phyloP scores from a whole-genome alignment of 495 filamentous ascomycete genomes.

The Penicillium silybi region DNA sequence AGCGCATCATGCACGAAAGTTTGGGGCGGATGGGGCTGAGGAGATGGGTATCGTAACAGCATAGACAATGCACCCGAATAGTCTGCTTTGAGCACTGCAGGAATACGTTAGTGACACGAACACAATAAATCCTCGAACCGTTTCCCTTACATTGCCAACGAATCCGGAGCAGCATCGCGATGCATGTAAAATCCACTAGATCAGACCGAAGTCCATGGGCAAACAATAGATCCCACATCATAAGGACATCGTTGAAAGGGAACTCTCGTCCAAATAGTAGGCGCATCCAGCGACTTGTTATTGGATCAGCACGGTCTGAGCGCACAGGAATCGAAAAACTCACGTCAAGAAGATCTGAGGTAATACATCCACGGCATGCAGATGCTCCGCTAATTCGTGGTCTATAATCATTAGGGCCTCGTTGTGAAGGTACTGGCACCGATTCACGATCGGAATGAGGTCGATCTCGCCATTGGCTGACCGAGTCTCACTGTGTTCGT shows the following conservation, averaged over 20 bases:
- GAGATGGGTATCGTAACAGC: conserved; percentile 73
- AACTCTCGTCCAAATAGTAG: conserved; percentile 94
- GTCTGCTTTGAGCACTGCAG: conserved; percentile 73
- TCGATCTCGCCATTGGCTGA: conserved; percentile 39
- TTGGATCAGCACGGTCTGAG: conserved; percentile 3
- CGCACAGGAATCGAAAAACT: conserved; percentile 1
- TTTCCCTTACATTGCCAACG: conserved; percentile 75
- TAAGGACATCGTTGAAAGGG: conserved; percentile 74
- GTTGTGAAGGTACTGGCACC: conserved; percentile 82
- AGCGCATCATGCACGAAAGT: conserved; percentile 87
- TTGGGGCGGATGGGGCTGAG: conserved; percentile 58
- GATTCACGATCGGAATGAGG: conserved; percentile 76
- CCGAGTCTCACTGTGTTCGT: conserved; percentile 57
- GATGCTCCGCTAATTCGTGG: conserved; percentile 73
- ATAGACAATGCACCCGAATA: conserved; percentile 79
- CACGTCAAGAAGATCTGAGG: conserved; percentile 96
- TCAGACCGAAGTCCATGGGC: conserved; percentile 80
- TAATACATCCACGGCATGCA: conserved; percentile 82
- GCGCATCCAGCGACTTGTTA: conserved; percentile 80
- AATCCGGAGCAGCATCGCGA: conserved; percentile 90
- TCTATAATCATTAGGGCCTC: conserved; percentile 73
- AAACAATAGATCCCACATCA: conserved; percentile 89
- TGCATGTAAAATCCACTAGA: conserved; percentile 81
- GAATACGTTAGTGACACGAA: neutral
- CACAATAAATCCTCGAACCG: no score